Percentiles rank a stretch among this genome's conserved stretches.
Conservation (phyloP, 2,329 filamentous ascomycete genomes). For the Setomelanomma holmii region DNA sequence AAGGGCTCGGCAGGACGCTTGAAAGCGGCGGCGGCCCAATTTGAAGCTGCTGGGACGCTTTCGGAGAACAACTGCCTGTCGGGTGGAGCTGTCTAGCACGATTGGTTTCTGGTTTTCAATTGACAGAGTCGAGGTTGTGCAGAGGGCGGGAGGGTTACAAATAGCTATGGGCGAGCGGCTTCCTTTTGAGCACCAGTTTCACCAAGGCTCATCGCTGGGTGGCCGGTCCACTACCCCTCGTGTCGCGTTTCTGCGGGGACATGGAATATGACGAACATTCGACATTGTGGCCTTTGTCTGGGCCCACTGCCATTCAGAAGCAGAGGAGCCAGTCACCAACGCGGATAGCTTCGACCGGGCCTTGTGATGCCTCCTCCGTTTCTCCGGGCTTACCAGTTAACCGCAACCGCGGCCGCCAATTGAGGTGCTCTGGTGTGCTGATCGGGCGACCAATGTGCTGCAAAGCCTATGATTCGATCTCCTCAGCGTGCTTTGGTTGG, state of each 20-base stretch:
- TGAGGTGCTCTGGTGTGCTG: slow-evolving; percentile 11
- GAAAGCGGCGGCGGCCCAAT: slow-evolving; percentile 37
- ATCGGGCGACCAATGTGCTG: slow-evolving; percentile 6
- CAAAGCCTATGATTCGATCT: neutral
- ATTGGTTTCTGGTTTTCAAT: neutral
- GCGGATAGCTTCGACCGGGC: slow-evolving; percentile 18
- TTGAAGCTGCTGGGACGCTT: slow-evolving; percentile 28
- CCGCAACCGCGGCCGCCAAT: slow-evolving; percentile 22
- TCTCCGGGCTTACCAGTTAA: slow-evolving; percentile 31
- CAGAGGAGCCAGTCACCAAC: slow-evolving; percentile 25
- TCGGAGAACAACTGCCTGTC: slow-evolving; percentile 35
- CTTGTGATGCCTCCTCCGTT: slow-evolving; percentile 31
- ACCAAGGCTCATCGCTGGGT: slow-evolving; percentile 14
- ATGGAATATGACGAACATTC: slow-evolving; percentile 41
- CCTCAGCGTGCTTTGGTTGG: neutral
- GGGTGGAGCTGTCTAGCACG: slow-evolving; percentile 29
- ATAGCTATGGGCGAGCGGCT: slow-evolving; percentile 26
- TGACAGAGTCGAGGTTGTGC: neutral
- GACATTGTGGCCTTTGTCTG: slow-evolving; percentile 34
- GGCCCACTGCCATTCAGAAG: slow-evolving; percentile 27
- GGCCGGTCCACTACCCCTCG: slow-evolving; percentile 32
- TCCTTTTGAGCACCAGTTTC: slow-evolving; percentile 21
- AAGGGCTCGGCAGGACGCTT: slow-evolving; percentile 43
- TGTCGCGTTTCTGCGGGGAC: slow-evolving; percentile 38
- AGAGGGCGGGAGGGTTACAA: slow-evolving; percentile 3